phyloP scores from a whole-genome alignment of 768 basidiomycete genomes.

The Amanita brunnescens region DNA sequence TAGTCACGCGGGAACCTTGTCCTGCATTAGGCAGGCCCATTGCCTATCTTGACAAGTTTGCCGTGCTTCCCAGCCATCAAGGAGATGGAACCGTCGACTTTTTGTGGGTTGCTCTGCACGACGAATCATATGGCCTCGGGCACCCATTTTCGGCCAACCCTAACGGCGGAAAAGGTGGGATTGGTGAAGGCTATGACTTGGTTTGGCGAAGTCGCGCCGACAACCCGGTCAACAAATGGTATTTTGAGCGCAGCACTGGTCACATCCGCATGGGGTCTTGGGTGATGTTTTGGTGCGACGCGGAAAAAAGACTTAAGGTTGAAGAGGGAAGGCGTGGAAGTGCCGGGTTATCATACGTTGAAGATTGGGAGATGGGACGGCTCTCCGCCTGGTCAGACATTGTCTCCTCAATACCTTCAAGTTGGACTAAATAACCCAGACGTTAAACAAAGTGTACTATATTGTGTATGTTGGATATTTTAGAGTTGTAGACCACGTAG shows the following conservation, averaged over 20 bases:
- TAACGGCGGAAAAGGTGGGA: conserved; percentile 85
- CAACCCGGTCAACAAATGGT: conserved; percentile 99
- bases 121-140: conserved; percentile 96
- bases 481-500: background rate
- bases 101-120: conserved; percentile 96
- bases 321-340: conserved; percentile 58
- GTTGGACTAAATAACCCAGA: conserved; percentile 48
- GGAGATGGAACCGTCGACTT: conserved; percentile 99
- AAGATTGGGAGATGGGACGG: conserved; percentile 69
- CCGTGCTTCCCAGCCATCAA: conserved; percentile 88
- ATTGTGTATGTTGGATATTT: background rate
- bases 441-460: background rate
- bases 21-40: conserved; percentile 40
- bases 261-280: conserved; percentile 81
- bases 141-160: conserved; percentile 91
- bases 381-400: conserved; percentile 61
- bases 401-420: conserved; percentile 65
- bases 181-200: conserved; percentile 85
- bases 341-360: conserved; percentile 62
- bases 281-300: conserved; percentile 98
- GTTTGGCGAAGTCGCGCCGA: conserved; percentile 92
- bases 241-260: conserved; percentile 92
- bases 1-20: conserved; percentile 66
- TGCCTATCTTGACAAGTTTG: conserved; percentile 97
- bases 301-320: conserved; percentile 72